A percentile compares a stretch with the other conserved stretches of the same genome.
Conservation (phyloP, 352 stramenopile species). For the Phytophthora tentaculata region DNA sequence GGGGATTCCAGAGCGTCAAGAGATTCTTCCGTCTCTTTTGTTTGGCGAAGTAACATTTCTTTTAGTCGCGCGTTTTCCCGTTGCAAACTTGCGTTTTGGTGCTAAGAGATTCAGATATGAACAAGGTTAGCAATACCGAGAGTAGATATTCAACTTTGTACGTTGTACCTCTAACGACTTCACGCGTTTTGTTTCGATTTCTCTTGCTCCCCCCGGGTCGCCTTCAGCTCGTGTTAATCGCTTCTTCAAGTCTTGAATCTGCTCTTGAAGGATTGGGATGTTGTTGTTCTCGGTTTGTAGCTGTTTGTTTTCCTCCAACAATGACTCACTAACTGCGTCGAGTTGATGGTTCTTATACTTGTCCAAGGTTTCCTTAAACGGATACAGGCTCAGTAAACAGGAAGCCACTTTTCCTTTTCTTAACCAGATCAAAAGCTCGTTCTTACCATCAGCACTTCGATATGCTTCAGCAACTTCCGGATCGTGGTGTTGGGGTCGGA, state of each 20-base stretch:
- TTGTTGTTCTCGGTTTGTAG: slow-evolving; percentile 88
- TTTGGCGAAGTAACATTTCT: slow-evolving; percentile 47
- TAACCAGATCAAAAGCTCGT: no score
- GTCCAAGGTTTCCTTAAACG: slow-evolving; percentile 66
- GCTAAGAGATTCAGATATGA: slow-evolving; percentile 21
- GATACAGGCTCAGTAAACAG: no score
- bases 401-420: no score
- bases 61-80: slow-evolving; percentile 52
- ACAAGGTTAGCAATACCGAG: slow-evolving; percentile 2
- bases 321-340: slow-evolving; percentile 50
- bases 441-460: slow-evolving; percentile 78
- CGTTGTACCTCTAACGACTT: slow-evolving; percentile 52
- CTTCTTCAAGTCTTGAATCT: slow-evolving; percentile 76
- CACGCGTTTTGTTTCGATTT: slow-evolving; percentile 36
- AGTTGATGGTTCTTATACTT: slow-evolving; percentile 62
- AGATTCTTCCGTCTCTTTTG: slow-evolving; percentile 25
- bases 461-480: slow-evolving; percentile 84
- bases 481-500: slow-evolving; percentile 85
- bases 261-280: slow-evolving; percentile 78
- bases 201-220: neutral
- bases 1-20: slow-evolving; percentile 25
- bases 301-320: slow-evolving; percentile 69
- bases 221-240: slow-evolving; percentile 28
- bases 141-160: neutral
- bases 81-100: slow-evolving; percentile 56